Evolutionary conservation across 192 early-diverging fungal genomes (phyloP), one percentile per base, ranked within the genome.

Genomic region (Entomortierella lignicola): DNA sequence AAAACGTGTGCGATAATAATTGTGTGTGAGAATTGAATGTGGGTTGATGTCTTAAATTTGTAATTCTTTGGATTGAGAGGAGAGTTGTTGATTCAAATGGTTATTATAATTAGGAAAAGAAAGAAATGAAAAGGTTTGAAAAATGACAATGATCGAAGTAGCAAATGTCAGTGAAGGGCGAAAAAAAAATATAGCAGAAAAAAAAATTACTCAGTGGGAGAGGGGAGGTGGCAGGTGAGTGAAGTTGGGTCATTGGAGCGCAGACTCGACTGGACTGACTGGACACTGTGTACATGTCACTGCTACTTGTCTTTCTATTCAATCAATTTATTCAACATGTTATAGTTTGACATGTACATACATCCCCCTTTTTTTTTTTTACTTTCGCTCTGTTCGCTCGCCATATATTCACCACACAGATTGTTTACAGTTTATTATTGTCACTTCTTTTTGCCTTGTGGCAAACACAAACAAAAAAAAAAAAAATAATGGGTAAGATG

Each of bases 381-480:
- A 31, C 56, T 58, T 37, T 23, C 56, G 31, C 37, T 58, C 56
- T 10, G 37, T 58, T 23, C 56, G 34, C 34, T 37, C 34, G 34
- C 34, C 34, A 37, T 37, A 4, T 37, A 10, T 37, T 37, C 34
- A 37, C 34, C 34, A 37, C 34, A 37, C 34, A 34, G 31, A 37
- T 58, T 37, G 37, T 25, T 47, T 47, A 47, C 34, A 37, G 4
- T 47, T 47, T 47, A 20, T 20, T 47, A 47, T 20, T 47, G 44
- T 47, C 44, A 47, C 15, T 42, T 10, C 6, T 42, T 10, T 47
- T 20, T 47, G 44, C 44, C 44, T 47, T 47, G 44, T 47, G 44
- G 44, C 44, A 47, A 47, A 47, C 12, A 12, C 12, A 47, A 47
- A n/a, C n/a, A 5, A 47, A 4, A 20, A 12, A 12, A 47, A 47